phyloP scores from a whole-genome alignment of 2,329 filamentous ascomycete species.

The Canariomyces notabilis region DNA sequence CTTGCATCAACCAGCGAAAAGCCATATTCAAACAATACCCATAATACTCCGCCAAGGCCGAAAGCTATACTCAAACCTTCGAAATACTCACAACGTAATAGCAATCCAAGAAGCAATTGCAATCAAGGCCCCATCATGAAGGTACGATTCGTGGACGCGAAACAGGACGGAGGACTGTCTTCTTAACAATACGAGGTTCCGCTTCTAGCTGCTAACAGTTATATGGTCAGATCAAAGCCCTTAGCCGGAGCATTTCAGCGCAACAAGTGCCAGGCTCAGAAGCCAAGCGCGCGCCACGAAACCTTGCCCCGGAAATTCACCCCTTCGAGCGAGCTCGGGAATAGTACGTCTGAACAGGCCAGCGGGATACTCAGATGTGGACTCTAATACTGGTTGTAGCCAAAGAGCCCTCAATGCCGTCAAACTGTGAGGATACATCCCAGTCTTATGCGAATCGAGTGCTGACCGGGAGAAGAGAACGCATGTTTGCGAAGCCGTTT shows the following conservation, averaged over 20 bases:
- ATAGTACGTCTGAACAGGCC: slow-evolving; percentile 23
- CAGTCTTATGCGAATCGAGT: neutral
- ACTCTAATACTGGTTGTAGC: slow-evolving; percentile 15
- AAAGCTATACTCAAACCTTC: neutral
- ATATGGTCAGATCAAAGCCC: slow-evolving; percentile 29
- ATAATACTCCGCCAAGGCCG: neutral
- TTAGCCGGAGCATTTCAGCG: slow-evolving; percentile 28
- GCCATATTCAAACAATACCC: neutral
- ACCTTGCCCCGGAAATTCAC: slow-evolving; percentile 28
- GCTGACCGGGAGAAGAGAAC: slow-evolving; percentile 36
- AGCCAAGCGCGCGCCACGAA: slow-evolving; percentile 28
- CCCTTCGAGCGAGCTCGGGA: slow-evolving; percentile 28
- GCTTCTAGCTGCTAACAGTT: slow-evolving; percentile 9
- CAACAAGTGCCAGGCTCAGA: slow-evolving; percentile 30
- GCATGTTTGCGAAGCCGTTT: slow-evolving; percentile 59
- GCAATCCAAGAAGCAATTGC: neutral
- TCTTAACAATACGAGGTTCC: neutral
- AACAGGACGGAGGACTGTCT: neutral
- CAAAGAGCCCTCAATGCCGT: slow-evolving; percentile 28
- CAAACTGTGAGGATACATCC: slow-evolving; percentile 21
- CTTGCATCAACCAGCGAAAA: neutral
- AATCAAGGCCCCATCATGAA: slow-evolving; percentile 15
- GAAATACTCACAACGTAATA: neutral
- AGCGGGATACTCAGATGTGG: neutral
- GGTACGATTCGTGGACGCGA: slow-evolving; percentile 6